phyloP scores from a whole-genome alignment of 1,284 basidiomycete species.

The Cryptococcus sp. region DNA sequence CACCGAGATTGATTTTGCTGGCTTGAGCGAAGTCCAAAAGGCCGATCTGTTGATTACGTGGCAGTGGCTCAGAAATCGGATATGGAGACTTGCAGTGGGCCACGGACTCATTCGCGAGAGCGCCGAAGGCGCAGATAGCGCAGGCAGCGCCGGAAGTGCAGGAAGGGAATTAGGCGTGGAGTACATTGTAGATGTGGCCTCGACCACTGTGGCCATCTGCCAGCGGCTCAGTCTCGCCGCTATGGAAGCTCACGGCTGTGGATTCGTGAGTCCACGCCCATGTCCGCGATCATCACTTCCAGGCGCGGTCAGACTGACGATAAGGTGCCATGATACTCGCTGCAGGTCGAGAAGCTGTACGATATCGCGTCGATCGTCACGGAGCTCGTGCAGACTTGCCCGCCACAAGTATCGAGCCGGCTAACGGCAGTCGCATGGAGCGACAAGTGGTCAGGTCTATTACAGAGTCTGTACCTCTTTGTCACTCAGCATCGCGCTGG shows the following conservation, averaged over 20 bases:
- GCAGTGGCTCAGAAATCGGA: constrained; percentile 40
- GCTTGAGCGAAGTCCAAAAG: constrained; percentile 29
- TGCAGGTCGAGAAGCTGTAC: constrained; percentile 34
- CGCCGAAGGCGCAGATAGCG: background rate
- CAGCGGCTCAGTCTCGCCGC: constrained; percentile 16
- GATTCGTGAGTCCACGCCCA: constrained; percentile 27
- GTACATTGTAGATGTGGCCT: constrained; percentile 31
- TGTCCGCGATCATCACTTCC: background rate
- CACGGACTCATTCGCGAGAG: constrained; percentile 27
- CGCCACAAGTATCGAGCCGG: background rate
- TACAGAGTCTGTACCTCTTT: constrained; percentile 15
- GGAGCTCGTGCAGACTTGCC: constrained; percentile 11
- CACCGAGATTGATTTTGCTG: constrained; percentile 11
- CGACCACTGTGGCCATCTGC: constrained; percentile 29
- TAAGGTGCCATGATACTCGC: background rate
- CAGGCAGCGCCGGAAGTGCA: too few species aligned
- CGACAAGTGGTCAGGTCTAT: constrained; percentile 4
- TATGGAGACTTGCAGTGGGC: constrained; percentile 29
- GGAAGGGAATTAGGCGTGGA: constrained; percentile 22
- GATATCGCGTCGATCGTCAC: constrained; percentile 32
- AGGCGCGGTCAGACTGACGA: background rate
- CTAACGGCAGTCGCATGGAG: constrained; percentile 4
- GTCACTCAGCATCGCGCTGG: constrained; percentile 19
- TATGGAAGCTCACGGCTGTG: constrained; percentile 38
- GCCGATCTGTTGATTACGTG: constrained; percentile 41